Percentiles rank a stretch among this genome's conserved stretches.
These are phyloP conservation scores for Globisporangium mamillatum DNA, from an alignment of 352 stramenopile species.

Conservation along the genomic window DNA sequence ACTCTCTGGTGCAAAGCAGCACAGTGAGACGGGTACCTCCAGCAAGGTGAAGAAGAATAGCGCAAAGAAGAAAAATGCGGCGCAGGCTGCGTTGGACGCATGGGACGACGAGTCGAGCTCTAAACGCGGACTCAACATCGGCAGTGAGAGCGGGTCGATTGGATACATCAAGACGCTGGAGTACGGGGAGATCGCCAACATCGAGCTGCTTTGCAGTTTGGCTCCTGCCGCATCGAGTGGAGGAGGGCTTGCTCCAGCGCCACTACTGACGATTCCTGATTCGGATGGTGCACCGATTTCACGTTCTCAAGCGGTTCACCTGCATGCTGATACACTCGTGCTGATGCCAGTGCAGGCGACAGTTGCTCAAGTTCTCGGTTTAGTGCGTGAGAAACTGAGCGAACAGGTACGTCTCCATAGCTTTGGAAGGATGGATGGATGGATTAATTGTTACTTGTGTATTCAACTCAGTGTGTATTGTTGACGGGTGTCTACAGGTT, in stretches of 20 bases:
- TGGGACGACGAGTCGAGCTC: conserved; percentile 13
- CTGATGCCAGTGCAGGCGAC: conserved; percentile 27
- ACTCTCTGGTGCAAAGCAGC: conserved; percentile 5
- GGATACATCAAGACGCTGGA: conserved; percentile 39
- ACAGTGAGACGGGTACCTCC: conserved; percentile 23
- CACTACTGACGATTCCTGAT: conserved; percentile 34
- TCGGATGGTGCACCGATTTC: background rate
- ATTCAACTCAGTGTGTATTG: conserved; percentile 12
- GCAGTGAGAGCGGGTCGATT: background rate
- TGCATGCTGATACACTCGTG: conserved; percentile 41
- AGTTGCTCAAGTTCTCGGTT: conserved; percentile 14
- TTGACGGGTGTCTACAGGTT: conserved; percentile 8
- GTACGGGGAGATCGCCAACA: conserved; percentile 47
- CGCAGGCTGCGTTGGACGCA: conserved; percentile 11
- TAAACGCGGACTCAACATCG: background rate
- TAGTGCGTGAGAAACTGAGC: conserved; percentile 16
- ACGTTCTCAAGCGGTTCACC: conserved; percentile 8
- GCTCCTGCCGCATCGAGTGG: conserved; percentile 14
- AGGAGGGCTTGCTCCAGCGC: conserved; percentile 13
- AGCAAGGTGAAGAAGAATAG: conserved; percentile 35
- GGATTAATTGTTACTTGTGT: background rate
- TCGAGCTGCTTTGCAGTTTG: conserved; percentile 48
- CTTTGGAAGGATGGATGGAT: background rate
- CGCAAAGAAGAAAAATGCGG: conserved; percentile 23
- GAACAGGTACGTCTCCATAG: conserved; percentile 17